These are phyloP conservation scores for Ophiocordyceps unilateralis DNA, from an alignment of 2,329 filamentous ascomycete genomes.

Conservation along the genomic window DNA sequence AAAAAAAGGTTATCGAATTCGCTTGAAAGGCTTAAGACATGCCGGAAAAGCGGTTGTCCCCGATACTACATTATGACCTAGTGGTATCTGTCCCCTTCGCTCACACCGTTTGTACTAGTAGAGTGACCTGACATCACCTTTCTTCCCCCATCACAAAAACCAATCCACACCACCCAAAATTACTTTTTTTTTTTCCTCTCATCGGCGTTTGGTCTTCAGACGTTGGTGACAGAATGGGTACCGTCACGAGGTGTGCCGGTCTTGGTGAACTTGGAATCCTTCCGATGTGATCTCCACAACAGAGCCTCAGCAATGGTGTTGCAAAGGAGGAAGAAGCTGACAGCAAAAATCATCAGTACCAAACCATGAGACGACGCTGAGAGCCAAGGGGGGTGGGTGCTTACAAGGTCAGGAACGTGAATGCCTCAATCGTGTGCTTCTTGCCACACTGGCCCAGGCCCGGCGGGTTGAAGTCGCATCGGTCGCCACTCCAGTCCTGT, in stretches of 20 bases:
- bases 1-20: no score
- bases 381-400: neutral
- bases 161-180: no score
- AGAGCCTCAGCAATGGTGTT: conserved; percentile 5
- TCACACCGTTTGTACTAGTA: neutral
- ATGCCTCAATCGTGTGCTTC: conserved; percentile 9
- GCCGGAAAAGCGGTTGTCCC: neutral
- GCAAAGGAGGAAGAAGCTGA: conserved; percentile 7
- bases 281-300: neutral
- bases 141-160: no score
- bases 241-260: neutral
- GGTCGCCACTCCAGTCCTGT: conserved; percentile 7
- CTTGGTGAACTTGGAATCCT: neutral
- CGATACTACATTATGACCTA: neutral
- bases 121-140: no score
- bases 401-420: conserved; percentile 11
- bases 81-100: neutral
- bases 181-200: no score
- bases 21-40: neutral
- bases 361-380: neutral
- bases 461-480: conserved; percentile 2
- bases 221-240: neutral
- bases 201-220: neutral
- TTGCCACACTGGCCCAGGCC: conserved; percentile 3
- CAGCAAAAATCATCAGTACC: neutral